Evolutionary conservation across 169 alveolate species (phyloP).

Genomic region (Fabrea salina): DNA sequence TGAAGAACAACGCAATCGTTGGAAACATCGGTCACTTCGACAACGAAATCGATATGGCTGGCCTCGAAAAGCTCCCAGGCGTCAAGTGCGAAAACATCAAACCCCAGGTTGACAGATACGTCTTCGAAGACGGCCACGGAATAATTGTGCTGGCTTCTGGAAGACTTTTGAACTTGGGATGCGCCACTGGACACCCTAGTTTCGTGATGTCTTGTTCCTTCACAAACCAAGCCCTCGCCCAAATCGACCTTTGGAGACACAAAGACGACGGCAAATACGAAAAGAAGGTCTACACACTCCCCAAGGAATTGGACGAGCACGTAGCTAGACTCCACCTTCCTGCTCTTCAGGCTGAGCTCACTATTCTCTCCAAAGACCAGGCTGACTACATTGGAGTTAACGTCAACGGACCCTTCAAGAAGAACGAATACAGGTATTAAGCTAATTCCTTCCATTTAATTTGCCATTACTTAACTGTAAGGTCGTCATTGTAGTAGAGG

Average conservation of each 20-base stretch:
- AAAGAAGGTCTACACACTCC: constrained; percentile 89
- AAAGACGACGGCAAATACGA: constrained; percentile 78
- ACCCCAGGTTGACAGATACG: constrained; percentile 92
- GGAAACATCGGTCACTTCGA: constrained; percentile 98
- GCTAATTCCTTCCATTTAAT: too few species aligned
- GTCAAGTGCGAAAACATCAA: constrained; percentile 88
- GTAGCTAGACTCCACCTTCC: constrained; percentile 96
- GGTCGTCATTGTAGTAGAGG: constrained; percentile 87
- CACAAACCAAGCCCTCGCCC: constrained; percentile 93
- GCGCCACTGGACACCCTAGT: constrained; percentile 99
- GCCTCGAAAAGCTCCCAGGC: constrained; percentile 87
- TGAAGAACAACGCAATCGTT: constrained; percentile 96
- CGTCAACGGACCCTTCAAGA: constrained; percentile 95
- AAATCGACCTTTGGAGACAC: constrained; percentile 86
- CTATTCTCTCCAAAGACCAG: constrained; percentile 90
- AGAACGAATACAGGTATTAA: constrained; percentile 90
- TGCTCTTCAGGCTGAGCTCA: constrained; percentile 92
- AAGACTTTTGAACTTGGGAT: constrained; percentile 96
- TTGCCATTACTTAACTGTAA: too few species aligned
- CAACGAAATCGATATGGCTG: constrained; percentile 95
- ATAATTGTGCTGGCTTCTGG: constrained; percentile 95
- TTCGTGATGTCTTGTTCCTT: constrained; percentile 98
- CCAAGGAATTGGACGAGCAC: constrained; percentile 95
- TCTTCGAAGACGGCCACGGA: constrained; percentile 89
- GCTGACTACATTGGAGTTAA: constrained; percentile 92